Evolutionary conservation across 2,329 filamentous ascomycete genomes (phyloP).

Genomic region (Sporothrix humicola): DNA sequence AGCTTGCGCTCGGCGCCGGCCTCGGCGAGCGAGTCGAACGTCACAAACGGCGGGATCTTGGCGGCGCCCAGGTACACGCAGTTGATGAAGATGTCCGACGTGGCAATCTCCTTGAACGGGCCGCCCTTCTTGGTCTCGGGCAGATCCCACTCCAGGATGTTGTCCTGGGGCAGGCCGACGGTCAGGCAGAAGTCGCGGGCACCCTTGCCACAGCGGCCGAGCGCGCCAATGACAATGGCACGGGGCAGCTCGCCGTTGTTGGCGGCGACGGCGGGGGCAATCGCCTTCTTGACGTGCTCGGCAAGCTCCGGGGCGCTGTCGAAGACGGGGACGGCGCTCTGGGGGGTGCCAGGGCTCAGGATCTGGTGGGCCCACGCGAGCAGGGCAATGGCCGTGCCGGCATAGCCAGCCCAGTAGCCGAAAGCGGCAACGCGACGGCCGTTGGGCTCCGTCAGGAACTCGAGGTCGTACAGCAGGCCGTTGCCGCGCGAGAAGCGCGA

Average conservation of each 20-base stretch:
- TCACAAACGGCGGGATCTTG: conserved; percentile 82
- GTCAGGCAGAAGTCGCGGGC: conserved; percentile 80
- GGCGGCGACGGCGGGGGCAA: conserved; percentile 68
- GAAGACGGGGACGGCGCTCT: conserved; percentile 30
- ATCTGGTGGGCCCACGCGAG: conserved; percentile 86
- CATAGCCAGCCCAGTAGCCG: conserved; percentile 77
- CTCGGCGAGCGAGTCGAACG: conserved; percentile 69
- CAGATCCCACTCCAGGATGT: conserved; percentile 75
- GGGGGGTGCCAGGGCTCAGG: conserved; percentile 53
- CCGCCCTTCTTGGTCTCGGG: conserved; percentile 77
- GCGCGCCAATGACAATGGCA: conserved; percentile 82
- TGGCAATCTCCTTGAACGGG: conserved; percentile 78
- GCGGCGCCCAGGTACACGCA: conserved; percentile 77
- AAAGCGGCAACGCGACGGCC: conserved; percentile 76
- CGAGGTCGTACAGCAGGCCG: conserved; percentile 81
- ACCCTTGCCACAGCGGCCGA: conserved; percentile 83
- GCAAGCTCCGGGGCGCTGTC: conserved; percentile 64
- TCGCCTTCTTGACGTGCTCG: conserved; percentile 71
- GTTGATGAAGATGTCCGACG: conserved; percentile 80
- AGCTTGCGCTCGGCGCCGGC: conserved; percentile 72
- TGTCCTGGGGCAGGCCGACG: conserved; percentile 71
- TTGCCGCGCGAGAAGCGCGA: conserved; percentile 76
- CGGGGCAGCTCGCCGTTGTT: conserved; percentile 67
- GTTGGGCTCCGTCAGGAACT: conserved; percentile 75
- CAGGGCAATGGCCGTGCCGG: conserved; percentile 73